Base-by-base conservation (phyloP, 148 eudicot genomes). In the Rhododendron ferrugineum region DNA sequence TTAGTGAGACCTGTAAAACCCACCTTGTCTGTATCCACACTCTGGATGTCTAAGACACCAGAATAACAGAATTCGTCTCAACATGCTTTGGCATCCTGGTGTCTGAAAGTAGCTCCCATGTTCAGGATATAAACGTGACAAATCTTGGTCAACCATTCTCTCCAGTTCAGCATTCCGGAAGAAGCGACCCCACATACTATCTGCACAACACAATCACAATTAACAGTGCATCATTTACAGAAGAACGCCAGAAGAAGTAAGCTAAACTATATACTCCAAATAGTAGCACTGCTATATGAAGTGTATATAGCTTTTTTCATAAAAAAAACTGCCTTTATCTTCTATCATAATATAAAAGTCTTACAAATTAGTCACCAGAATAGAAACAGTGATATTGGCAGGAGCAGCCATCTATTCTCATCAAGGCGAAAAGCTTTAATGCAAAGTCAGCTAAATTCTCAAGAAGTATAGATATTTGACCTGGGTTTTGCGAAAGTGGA, bases 21-120 rank as follows among this genome's bases (percentile, higher is more conserved):
- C 86, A 97, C 99, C 99, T 92, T 97, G 99, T 91, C 96, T 93
- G 84, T 97, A 97, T 85, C 99, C 98, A 88, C 93, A 95, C 40
- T 95, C 96, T 58, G 98, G 98, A 93, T 97, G 95, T 78, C 93
- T 90, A 84, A 97, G 96, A 87, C 98, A 95, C 99, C 99, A 97
- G 79, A 97, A 89, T 87, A 97, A 86, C 88, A 97, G 89, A 82
- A 97, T 92, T 77, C 99, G 90, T 85, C 99, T 91, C 85, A 97
- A 90, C 89, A 95, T 92, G 90, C 90, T 92, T 92, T 97, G 99
- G 87, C 98, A 95, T 89, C 90, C 98, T 36, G 91, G 89, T 47
- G 99, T 94, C 88, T 97, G 99, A 88, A 97, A 97, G 86, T 95
- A 97, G 87, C 95, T 94, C 80, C 94, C 96, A 88, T 92, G 95